phyloP scores from a whole-genome alignment of 2,329 filamentous ascomycete genomes.

The Trichoderma lentiforme region DNA sequence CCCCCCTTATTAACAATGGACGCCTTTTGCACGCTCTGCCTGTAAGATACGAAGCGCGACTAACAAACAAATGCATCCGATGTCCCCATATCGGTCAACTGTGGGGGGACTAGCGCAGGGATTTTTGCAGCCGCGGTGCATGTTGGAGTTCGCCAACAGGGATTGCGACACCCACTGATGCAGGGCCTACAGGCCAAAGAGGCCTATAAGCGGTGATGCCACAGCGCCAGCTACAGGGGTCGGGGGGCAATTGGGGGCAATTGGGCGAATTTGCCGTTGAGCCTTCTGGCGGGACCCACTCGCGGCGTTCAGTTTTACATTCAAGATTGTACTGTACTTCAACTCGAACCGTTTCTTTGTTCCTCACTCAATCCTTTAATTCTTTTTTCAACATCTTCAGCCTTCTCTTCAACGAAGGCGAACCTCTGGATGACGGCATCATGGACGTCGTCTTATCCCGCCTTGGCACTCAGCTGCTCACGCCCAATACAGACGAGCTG shows the following conservation, averaged over 20 bases:
- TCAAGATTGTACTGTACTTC: neutral
- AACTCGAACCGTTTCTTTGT: neutral
- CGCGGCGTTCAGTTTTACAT: neutral
- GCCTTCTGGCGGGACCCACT: neutral
- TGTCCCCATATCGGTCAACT: neutral
- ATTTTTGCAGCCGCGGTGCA: slow-evolving; percentile 11
- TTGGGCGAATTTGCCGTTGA: neutral
- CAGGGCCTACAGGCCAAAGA: neutral
- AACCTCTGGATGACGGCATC: slow-evolving; percentile 4
- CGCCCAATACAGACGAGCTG: slow-evolving; percentile 26
- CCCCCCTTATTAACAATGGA: neutral
- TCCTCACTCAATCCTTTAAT: neutral
- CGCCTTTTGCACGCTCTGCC: neutral
- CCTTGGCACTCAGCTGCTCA: slow-evolving; percentile 31
- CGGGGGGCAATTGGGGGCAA: neutral
- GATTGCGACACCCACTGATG: neutral
- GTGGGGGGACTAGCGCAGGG: slow-evolving; percentile 7
- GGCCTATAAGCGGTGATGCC: neutral
- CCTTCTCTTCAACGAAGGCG: slow-evolving; percentile 7
- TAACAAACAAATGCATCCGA: neutral
- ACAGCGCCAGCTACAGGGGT: neutral
- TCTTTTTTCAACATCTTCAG: neutral
- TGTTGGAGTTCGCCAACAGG: neutral
- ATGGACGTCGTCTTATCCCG: slow-evolving; percentile 34
- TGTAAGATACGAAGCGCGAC: neutral